phyloP scores from a whole-genome alignment of 805 yeast species.

The Isabelozyma gotoi region DNA sequence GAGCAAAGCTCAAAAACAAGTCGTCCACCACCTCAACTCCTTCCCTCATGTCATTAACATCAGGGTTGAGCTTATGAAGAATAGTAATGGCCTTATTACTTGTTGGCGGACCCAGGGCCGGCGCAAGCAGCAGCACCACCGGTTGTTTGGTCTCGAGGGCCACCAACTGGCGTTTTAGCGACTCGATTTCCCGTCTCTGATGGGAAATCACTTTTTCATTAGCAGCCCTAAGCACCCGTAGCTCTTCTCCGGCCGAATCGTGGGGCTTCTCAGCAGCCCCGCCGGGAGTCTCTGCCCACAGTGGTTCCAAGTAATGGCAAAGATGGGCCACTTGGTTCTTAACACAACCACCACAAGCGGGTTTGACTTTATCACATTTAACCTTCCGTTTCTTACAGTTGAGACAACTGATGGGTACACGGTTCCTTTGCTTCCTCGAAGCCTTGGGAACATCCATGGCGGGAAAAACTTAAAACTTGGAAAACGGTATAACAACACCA shows the following conservation, averaged over 20 bases:
- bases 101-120: background rate
- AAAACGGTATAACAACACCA: background rate
- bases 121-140: too few relatives aligned
- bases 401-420: constrained; percentile 42
- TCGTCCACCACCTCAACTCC: background rate
- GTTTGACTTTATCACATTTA: constrained; percentile 41
- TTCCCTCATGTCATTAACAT: background rate
- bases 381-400: constrained; percentile 43
- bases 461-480: too few relatives aligned
- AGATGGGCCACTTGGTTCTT: constrained; percentile 39
- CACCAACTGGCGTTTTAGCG: constrained; percentile 27
- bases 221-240: constrained; percentile 11
- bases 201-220: constrained; percentile 20
- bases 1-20: too few relatives aligned
- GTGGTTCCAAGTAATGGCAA: constrained; percentile 41
- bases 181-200: constrained; percentile 32
- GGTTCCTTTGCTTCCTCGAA: constrained; percentile 19
- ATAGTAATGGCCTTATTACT: constrained; percentile 1
- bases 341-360: constrained; percentile 42
- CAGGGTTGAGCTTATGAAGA: constrained; percentile 1
- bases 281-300: constrained; percentile 24
- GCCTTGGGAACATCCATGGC: background rate
- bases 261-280: background rate
- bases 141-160: too few relatives aligned
- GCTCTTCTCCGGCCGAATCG: too few relatives aligned